Base-by-base conservation (phyloP, 306 rosid species). In the Begonia fuchsioides region DNA sequence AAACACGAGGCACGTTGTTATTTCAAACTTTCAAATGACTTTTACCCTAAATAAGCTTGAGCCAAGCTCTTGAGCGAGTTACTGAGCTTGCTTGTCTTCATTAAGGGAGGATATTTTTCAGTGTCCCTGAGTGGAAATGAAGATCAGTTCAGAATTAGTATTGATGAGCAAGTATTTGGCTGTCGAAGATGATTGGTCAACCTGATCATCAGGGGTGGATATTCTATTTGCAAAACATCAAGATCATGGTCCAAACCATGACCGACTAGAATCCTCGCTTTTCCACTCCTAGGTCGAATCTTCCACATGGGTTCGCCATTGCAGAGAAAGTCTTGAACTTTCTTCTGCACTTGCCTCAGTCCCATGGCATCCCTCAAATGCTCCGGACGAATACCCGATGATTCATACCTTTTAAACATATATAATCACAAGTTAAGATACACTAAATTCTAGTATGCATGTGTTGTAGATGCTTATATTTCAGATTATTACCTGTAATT, bases 71-170 rank as follows among this genome's bases (percentile, higher is more conserved):
- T 85, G 56, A 92, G 94, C 26, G 98, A 69, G 74, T 85, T 92
- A 80, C 94, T 73, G 51, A 85, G 86, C 76, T 92, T 92, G 86
- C 88, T 92, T 2, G 98, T 82, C 65, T 92, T 92, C 94, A 85
- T 77, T 64, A 92, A 61, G 55, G 98, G 98, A 50, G 96, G 98
- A 62, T 92, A 92, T 59, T 77, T 82, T 53, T 94, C 93, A 15
- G 86, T 85, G 64, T 92, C 98, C 81, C 98, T 92, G 72, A 44
- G 8, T 17, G 43, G 12, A 48, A 5, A 41, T 41, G 3, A 41
- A 12, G 45, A 17, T 43, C 47, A n/a, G n/a, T n/a, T n/a, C n/a
- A 41, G 14, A 41, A 10, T 3, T 10, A 41, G 45, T 10, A 10
- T 41, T 10, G 3, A 41, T 41, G 12, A n/a, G 12, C 13, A 41